Conservation (phyloP, 768 basidiomycete species). For the Hygrophorus russula region DNA sequence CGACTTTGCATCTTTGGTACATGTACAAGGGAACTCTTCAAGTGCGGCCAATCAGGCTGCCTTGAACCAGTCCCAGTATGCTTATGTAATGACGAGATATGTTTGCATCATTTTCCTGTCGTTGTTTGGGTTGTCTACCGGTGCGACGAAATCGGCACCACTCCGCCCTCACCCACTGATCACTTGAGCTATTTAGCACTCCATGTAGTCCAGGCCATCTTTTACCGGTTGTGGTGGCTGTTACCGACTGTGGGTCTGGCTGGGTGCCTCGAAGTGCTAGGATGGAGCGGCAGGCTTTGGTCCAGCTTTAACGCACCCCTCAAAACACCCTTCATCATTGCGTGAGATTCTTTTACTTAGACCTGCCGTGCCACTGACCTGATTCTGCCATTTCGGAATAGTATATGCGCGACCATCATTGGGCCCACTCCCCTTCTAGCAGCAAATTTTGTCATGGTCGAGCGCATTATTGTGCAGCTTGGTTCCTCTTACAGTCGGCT, state of each 20-base stretch:
- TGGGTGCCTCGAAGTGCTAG: conserved; percentile 26
- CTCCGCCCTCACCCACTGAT: too few species aligned
- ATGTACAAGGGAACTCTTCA: too few species aligned
- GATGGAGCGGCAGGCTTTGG: conserved; percentile 34
- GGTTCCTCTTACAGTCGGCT: conserved; percentile 37
- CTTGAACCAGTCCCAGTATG: conserved; percentile 14
- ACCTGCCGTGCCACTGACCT: neutral
- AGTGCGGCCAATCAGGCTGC: neutral
- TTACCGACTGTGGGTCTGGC: conserved; percentile 25
- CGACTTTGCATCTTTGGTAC: too few species aligned
- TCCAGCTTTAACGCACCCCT: conserved; percentile 13
- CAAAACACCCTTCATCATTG: conserved; percentile 28
- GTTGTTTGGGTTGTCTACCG: conserved; percentile 19
- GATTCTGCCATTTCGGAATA: conserved; percentile 24
- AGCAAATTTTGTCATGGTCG: conserved; percentile 49
- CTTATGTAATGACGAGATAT: conserved; percentile 25
- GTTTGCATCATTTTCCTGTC: conserved; percentile 25
- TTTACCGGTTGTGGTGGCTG: conserved; percentile 28
- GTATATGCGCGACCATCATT: conserved; percentile 31
- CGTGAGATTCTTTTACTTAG: conserved; percentile 17
- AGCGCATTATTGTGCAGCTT: conserved; percentile 31
- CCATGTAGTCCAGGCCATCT: conserved; percentile 22
- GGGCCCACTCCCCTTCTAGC: conserved; percentile 47
- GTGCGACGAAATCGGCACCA: conserved; percentile 7
- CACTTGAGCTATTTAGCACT: neutral